phyloP scores from a whole-genome alignment of 768 basidiomycete species.

The Phylloporus rhodoxanthus region DNA sequence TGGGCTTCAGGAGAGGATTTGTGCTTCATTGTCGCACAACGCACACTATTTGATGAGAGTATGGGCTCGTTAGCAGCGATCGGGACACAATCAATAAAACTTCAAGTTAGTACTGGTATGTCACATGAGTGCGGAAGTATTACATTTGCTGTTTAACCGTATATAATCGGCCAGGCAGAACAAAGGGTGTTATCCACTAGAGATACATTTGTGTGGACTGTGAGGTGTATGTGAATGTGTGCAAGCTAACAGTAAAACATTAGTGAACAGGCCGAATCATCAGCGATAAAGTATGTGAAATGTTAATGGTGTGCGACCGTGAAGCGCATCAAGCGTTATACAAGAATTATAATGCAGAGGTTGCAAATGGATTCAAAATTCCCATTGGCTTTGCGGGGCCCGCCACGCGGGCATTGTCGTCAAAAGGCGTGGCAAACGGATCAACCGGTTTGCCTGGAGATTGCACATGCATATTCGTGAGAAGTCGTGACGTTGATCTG shows the following conservation, averaged over 20 bases:
- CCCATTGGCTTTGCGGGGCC: constrained; percentile 35
- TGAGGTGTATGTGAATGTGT: constrained; percentile 4
- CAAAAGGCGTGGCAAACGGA: constrained; percentile 77
- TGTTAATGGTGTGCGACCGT: not conserved
- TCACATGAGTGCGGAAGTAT: no score
- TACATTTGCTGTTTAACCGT: constrained; percentile 7
- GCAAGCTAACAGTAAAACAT: constrained; percentile 6
- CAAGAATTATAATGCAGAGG: constrained; percentile 27
- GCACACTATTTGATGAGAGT: not conserved
- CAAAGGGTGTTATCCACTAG: constrained; percentile 14
- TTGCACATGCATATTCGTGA: constrained; percentile 40
- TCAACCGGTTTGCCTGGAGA: constrained; percentile 31
- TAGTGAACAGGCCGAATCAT: constrained; percentile 7
- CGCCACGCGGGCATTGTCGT: constrained; percentile 52
- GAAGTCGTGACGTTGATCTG: constrained; percentile 39
- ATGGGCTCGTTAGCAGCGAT: not conserved
- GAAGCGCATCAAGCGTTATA: not conserved
- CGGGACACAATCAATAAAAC: not conserved
- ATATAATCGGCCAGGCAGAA: not conserved
- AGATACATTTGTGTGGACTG: constrained; percentile 20
- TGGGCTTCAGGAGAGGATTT: not conserved
- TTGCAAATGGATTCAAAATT: constrained; percentile 49
- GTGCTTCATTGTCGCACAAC: not conserved
- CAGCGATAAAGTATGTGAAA: constrained; percentile 9
- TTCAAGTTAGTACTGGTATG: not conserved